phyloP scores from a whole-genome alignment of 495 filamentous ascomycete genomes.

The Neurospora discreta region DNA sequence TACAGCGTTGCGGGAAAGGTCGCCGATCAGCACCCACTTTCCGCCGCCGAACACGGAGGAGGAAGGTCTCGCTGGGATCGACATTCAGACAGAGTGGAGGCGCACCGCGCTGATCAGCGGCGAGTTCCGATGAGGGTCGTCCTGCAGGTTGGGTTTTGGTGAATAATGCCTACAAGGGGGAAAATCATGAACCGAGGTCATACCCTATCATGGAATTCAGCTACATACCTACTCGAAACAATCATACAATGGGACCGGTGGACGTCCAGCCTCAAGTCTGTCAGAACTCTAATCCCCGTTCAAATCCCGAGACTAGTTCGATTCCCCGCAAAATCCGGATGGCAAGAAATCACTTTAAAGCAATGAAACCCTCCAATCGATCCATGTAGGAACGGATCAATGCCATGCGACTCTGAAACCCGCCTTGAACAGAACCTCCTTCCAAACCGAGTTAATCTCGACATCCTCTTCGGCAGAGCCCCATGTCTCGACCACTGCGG shows the following conservation, averaged over 20 bases:
- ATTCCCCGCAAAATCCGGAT: background rate
- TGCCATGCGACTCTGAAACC: background rate
- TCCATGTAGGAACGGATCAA: background rate
- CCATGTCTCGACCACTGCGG: background rate
- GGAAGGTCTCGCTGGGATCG: background rate
- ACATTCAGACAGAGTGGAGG: background rate
- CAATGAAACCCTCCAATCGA: background rate
- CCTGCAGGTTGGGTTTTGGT: background rate
- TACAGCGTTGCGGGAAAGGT: background rate
- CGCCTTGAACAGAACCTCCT: background rate
- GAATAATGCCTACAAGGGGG: too few species aligned
- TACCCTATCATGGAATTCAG: background rate
- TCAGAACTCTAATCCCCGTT: background rate
- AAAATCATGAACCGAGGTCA: background rate
- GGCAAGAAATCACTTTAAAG: background rate
- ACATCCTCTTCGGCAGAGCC: background rate
- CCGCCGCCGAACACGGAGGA: background rate
- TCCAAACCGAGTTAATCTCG: background rate
- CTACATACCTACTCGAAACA: too few species aligned
- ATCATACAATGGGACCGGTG: too few species aligned
- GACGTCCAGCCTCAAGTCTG: background rate
- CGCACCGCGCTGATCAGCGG: background rate
- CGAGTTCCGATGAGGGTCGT: background rate
- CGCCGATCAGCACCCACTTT: background rate
- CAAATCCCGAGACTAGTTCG: background rate